These are phyloP conservation scores for Aureobasidium subglaciale DNA, from an alignment of 2,329 filamentous ascomycete genomes.

Conservation along the genomic window DNA sequence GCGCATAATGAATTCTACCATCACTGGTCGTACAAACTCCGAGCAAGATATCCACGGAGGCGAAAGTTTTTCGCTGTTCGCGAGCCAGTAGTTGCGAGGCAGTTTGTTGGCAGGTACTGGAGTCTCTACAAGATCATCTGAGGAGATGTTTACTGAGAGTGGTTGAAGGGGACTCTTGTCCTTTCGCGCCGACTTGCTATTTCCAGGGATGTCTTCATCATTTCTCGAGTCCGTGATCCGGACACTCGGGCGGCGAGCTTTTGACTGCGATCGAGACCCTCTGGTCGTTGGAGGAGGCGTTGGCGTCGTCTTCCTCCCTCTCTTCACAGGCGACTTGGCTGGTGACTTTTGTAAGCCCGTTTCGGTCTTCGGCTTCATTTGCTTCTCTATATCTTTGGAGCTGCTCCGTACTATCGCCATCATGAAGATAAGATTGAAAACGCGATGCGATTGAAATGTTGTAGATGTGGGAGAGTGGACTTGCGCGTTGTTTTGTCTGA, in stretches of 20 bases:
- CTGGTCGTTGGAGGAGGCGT: background rate
- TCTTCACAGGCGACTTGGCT: background rate
- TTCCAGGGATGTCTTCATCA: background rate
- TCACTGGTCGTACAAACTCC: background rate
- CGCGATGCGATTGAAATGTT: background rate
- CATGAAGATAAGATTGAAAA: background rate
- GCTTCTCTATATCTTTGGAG: background rate
- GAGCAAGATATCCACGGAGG: constrained; percentile 9
- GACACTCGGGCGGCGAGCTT: background rate
- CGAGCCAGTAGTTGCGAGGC: constrained; percentile 3
- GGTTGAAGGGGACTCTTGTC: background rate
- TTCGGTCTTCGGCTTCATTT: background rate
- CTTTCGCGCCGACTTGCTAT: background rate
- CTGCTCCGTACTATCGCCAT: background rate
- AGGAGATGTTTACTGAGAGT: background rate
- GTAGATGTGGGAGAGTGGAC: background rate
- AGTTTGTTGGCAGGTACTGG: background rate
- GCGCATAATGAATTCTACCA: constrained; percentile 1
- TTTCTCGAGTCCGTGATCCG: background rate
- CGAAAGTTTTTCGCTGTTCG: background rate
- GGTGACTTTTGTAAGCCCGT: background rate
- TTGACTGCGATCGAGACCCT: background rate
- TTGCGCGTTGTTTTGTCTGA: background rate
- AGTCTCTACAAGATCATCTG: background rate
- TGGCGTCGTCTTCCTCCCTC: background rate